Conservation (phyloP, 1,284 basidiomycete genomes). For the Rhodotorula sp. region DNA sequence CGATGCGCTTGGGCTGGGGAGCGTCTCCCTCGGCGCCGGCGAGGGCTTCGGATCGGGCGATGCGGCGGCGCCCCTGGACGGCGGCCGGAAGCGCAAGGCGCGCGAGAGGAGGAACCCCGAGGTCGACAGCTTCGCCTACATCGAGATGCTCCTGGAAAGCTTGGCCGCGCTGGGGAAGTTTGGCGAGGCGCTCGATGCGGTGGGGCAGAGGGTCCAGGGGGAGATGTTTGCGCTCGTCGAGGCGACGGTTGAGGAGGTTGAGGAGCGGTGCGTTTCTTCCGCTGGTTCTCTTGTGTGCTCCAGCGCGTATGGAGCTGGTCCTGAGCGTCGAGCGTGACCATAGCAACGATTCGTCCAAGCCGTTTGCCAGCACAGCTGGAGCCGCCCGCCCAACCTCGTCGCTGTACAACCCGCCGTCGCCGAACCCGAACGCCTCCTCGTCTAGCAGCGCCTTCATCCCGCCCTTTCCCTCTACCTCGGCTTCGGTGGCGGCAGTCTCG, state of each 20-base stretch:
- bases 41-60: slow-evolving; percentile 2
- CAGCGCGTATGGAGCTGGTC: slow-evolving; percentile 47
- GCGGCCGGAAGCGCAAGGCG: neutral
- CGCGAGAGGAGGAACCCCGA: slow-evolving; percentile 68
- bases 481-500: neutral
- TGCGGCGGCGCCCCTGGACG: neutral
- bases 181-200: slow-evolving; percentile 77
- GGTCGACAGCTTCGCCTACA: slow-evolving; percentile 87
- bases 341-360: slow-evolving; percentile 40
- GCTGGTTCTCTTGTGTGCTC: neutral
- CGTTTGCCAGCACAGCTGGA: slow-evolving; percentile 7
- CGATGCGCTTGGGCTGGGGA: slow-evolving; percentile 9
- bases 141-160: slow-evolving; percentile 91
- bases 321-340: no score
- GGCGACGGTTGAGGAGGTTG: slow-evolving; percentile 83
- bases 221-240: slow-evolving; percentile 89
- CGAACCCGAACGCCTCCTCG: slow-evolving; percentile 1
- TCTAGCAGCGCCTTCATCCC: neutral
- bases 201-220: slow-evolving; percentile 77
- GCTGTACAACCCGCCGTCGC: slow-evolving; percentile 22
- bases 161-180: slow-evolving; percentile 87
- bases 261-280: slow-evolving; percentile 62
- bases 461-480: slow-evolving; percentile 3
- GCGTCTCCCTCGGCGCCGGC: slow-evolving; percentile 13
- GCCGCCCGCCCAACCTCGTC: slow-evolving; percentile 22